Percentiles rank a stretch among this genome's conserved stretches.
phyloP scores from a whole-genome alignment of 2,329 filamentous ascomycete genomes.

The Spiromastix sp. region DNA sequence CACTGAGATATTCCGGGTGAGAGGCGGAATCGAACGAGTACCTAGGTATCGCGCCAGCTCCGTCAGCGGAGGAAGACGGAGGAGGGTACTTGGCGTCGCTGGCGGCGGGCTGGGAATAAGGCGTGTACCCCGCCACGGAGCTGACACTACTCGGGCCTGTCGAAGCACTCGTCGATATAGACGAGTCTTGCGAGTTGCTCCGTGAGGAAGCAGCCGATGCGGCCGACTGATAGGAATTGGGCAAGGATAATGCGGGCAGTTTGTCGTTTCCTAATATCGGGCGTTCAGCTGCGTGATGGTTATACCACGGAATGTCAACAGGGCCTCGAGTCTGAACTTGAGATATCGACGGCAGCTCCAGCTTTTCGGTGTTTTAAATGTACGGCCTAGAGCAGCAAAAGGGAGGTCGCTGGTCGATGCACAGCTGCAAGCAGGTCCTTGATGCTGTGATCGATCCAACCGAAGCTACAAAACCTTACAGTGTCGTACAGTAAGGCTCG shows the following conservation, averaged over 20 bases:
- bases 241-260: constrained; percentile 60
- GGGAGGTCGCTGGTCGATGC: too few relatives aligned
- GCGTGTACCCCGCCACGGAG: constrained; percentile 47
- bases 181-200: constrained; percentile 58
- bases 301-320: constrained; percentile 60
- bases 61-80: constrained; percentile 43
- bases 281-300: constrained; percentile 54
- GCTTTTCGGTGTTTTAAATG: constrained; percentile 64
- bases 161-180: constrained; percentile 31
- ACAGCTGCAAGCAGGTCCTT: neutral
- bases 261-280: constrained; percentile 61
- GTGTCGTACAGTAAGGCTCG: too few relatives aligned
- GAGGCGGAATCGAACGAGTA: constrained; percentile 25
- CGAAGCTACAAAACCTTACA: neutral
- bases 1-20: constrained; percentile 24
- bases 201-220: constrained; percentile 62
- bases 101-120: constrained; percentile 40
- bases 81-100: constrained; percentile 61
- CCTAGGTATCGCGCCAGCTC: constrained; percentile 32
- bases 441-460: neutral
- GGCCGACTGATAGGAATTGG: constrained; percentile 52
- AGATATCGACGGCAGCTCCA: constrained; percentile 84
- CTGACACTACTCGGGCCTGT: constrained; percentile 39
- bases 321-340: constrained; percentile 72
- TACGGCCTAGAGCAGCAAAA: constrained; percentile 6